Evolutionary conservation across 2,329 filamentous ascomycete species (phyloP), one percentile per base, ranked within the genome.

Genomic region (Fusarium sp.): DNA sequence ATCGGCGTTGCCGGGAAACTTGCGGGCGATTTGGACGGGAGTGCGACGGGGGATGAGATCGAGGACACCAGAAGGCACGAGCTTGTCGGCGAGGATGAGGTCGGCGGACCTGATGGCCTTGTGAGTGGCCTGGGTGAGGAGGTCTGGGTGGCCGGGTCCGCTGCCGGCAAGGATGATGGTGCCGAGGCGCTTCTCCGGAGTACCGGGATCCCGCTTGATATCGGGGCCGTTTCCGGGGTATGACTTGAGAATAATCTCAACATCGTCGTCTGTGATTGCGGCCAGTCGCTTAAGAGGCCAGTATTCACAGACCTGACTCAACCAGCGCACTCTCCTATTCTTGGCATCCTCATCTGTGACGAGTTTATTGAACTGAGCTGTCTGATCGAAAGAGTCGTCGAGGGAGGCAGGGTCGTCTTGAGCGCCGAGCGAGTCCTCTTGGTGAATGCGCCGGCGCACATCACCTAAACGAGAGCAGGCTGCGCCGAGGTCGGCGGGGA

Each of bases 1-100:
- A 77, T 99, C 97, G 45, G 97, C 97, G 82, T 99, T 98, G 25
- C 97, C 97, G 1, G 97, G 97, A 83, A 99, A 99, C 82, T 99
- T 99, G 79, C 95, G 93, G 6, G 97, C 96, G 77, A 99, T 99
- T 78, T 94, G 91, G 14, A 98, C 92, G 11, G 93, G 92, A 10
- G 95, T 97, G 63, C 96, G 91, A 38, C 97, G 94, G 2, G 97
- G 97, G 65, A 98, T 93, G 17, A 99, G 90, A 73, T 96, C 94
- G 11, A 99, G 87, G 4, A 99, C 94, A 9, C 93, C 91, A 0
- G 94, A 88, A 0, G 97, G 94, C 4, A 97, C 94, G 57, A 97
- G 92, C 84, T 97, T 97, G 84, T 97, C 94, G 47, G 94, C 94
- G 6, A 97, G 90, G 69, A 97, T 89, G n/a, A 97, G 83, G 80